These are phyloP conservation scores for Aspergillus luchuensis DNA, from an alignment of 2,329 filamentous ascomycete species.

Conservation along the genomic window DNA sequence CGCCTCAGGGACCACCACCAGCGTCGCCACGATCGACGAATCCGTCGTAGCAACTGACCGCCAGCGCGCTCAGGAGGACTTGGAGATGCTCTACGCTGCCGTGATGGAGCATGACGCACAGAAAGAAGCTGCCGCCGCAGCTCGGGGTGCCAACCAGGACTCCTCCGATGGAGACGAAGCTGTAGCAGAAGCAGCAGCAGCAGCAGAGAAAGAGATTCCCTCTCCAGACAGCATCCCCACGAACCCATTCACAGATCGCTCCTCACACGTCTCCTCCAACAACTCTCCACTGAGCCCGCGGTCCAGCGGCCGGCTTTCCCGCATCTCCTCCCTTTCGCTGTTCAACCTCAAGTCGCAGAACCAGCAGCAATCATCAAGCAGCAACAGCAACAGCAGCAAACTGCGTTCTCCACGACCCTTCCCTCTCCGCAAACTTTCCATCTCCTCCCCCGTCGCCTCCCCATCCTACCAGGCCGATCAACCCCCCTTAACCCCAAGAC, in stretches of 20 bases:
- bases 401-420: constrained; percentile 44
- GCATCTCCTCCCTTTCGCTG: constrained; percentile 43
- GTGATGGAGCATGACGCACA: constrained; percentile 83
- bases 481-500: constrained; percentile 59
- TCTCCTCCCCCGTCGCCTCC: constrained; percentile 57
- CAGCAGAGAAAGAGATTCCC: constrained; percentile 18
- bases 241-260: constrained; percentile 33
- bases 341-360: constrained; percentile 35
- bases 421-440: constrained; percentile 57
- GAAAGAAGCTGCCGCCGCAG: constrained; percentile 34
- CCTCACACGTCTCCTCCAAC: constrained; percentile 14
- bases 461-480: constrained; percentile 53
- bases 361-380: constrained; percentile 28
- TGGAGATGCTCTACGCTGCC: constrained; percentile 87
- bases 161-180: constrained; percentile 2
- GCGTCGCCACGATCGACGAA: constrained; percentile 74
- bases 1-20: constrained; percentile 58
- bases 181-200: too few relatives aligned
- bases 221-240: constrained; percentile 29
- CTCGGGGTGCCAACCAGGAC: constrained; percentile 17
- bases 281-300: constrained; percentile 28
- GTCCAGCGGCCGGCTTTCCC: constrained; percentile 41
- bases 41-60: constrained; percentile 73
- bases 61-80: constrained; percentile 74
- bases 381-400: constrained; percentile 45